Conservation (phyloP, 352 stramenopile species). For the Pythium volutum region DNA sequence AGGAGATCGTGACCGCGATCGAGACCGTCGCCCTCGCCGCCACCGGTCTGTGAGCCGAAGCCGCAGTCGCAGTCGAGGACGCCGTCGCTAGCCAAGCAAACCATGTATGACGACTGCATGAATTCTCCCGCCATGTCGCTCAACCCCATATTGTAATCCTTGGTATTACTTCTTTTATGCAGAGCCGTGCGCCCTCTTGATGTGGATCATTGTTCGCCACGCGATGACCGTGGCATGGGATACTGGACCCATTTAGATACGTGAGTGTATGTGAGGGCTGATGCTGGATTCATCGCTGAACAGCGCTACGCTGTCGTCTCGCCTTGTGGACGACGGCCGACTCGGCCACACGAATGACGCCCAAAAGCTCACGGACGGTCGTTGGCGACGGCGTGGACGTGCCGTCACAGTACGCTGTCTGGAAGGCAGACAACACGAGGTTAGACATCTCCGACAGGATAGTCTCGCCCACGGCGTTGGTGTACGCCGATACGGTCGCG, state of each 20-base stretch:
- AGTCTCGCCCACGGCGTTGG: constrained; percentile 35
- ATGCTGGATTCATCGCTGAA: constrained; percentile 13
- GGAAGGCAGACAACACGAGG: constrained; percentile 49
- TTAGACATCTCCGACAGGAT: constrained; percentile 56
- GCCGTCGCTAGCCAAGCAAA: constrained; percentile 23
- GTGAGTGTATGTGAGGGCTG: too few species aligned
- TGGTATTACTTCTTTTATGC: constrained; percentile 5
- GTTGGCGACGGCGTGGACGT: constrained; percentile 9
- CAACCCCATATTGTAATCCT: constrained; percentile 10
- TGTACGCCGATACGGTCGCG: too few species aligned
- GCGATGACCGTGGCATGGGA: background rate
- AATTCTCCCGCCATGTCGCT: background rate
- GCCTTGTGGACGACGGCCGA: constrained; percentile 19
- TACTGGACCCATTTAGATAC: too few species aligned
- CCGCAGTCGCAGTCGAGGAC: constrained; percentile 32
- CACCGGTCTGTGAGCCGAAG: constrained; percentile 36
- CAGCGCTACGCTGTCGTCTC: constrained; percentile 18
- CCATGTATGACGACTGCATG: background rate
- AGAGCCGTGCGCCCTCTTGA: background rate
- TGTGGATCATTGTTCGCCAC: background rate
- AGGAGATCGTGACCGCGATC: constrained; percentile 29
- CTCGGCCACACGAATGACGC: constrained; percentile 21
- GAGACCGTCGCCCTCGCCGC: constrained; percentile 29
- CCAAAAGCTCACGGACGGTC: constrained; percentile 15
- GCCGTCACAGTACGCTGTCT: constrained; percentile 40